Conservation (phyloP, 257 asterid genomes). For the Rehmannia glutinosa region DNA sequence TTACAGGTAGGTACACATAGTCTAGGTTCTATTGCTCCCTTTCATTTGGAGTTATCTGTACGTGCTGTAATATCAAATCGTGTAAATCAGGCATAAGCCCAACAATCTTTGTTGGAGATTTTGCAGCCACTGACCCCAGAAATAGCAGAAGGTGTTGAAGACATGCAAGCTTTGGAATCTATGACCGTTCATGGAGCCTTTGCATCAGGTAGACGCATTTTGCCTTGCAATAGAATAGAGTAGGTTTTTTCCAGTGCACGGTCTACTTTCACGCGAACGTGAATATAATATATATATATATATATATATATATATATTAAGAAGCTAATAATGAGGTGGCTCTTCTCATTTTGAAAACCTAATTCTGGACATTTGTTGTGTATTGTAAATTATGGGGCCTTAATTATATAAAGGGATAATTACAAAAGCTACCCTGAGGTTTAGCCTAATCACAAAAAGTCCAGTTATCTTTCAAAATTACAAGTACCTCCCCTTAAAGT, state of each 20-base stretch:
- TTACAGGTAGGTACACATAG: constrained; percentile 47
- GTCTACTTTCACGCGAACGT: no score
- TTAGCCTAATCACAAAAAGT: no score
- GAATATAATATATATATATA: no score
- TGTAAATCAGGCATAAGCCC: constrained; percentile 33
- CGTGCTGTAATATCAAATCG: constrained; percentile 15
- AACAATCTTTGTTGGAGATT: constrained; percentile 42
- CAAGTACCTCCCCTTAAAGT: no score
- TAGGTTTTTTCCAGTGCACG: no score
- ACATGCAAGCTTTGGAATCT: constrained; percentile 67
- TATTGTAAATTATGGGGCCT: neutral
- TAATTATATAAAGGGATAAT: neutral
- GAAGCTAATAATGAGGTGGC: neutral
- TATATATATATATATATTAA: no score
- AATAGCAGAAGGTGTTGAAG: constrained; percentile 56
- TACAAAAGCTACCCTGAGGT: no score
- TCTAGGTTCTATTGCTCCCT: neutral
- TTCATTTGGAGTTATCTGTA: neutral
- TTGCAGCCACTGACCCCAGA: constrained; percentile 75
- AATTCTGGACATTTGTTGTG: neutral
- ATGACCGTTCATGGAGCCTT: constrained; percentile 72
- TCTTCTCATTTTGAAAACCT: neutral
- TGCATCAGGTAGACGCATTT: constrained; percentile 50
- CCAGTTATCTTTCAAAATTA: no score
- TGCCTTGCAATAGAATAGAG: no score